phyloP scores from a whole-genome alignment of 192 early-diverging fungal species.

The Coemansia sp. region DNA sequence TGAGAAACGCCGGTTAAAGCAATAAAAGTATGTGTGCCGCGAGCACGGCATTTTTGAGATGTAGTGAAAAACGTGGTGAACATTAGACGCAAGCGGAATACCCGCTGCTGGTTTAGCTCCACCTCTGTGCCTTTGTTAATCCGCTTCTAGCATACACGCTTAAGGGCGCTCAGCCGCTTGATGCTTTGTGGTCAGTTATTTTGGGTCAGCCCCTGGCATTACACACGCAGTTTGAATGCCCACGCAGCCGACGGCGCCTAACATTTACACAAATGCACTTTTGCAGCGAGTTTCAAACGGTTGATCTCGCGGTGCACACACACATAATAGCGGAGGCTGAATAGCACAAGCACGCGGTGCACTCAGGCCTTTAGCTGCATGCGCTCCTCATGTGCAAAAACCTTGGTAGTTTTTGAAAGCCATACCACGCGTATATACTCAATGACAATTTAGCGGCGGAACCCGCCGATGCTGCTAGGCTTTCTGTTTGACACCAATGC shows the following conservation, averaged over 20 bases:
- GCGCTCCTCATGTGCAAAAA: background rate
- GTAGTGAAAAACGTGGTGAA: conserved; percentile 12
- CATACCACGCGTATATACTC: too few relatives aligned
- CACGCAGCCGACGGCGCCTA: conserved; percentile 8
- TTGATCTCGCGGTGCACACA: conserved; percentile 19
- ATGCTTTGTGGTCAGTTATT: conserved; percentile 4
- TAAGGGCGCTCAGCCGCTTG: conserved; percentile 22
- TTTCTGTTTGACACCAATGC: too few relatives aligned
- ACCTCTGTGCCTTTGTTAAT: background rate
- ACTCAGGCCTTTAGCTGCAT: conserved; percentile 23
- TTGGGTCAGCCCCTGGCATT: conserved; percentile 6
- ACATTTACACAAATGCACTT: background rate
- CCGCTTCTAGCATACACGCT: conserved; percentile 18
- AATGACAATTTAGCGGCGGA: too few relatives aligned
- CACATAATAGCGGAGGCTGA: background rate
- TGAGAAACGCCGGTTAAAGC: conserved; percentile 33
- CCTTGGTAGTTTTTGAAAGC: too few relatives aligned
- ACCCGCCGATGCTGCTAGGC: too few relatives aligned
- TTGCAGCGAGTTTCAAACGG: conserved; percentile 7
- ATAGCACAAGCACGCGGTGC: conserved; percentile 31
- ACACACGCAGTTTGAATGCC: conserved; percentile 49
- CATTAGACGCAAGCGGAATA: conserved; percentile 15
- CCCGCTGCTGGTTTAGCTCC: conserved; percentile 11
- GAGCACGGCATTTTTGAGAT: too few relatives aligned
- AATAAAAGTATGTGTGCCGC: too few relatives aligned